Conservation (phyloP, 2,329 filamentous ascomycete species). For the Ophiobolus disseminans region DNA sequence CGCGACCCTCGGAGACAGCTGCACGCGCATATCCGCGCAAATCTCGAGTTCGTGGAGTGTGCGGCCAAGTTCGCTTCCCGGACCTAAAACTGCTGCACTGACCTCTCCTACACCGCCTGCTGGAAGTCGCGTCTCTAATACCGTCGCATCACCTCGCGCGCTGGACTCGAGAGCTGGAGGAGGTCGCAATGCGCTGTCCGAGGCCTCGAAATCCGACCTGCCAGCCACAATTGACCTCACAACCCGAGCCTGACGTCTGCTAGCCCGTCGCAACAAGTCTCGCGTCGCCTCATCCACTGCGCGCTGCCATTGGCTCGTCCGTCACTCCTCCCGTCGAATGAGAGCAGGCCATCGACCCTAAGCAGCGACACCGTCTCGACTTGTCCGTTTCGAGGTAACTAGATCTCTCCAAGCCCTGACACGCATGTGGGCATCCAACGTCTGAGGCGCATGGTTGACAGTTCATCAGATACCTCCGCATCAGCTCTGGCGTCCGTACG, state of each 20-base stretch:
- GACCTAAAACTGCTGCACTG: constrained; percentile 46
- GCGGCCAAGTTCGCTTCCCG: constrained; percentile 36
- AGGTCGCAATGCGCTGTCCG: constrained; percentile 50
- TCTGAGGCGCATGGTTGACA: constrained; percentile 31
- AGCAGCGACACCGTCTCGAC: constrained; percentile 37
- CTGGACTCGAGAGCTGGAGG: constrained; percentile 35
- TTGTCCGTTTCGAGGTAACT: constrained; percentile 44
- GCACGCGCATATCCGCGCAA: constrained; percentile 21
- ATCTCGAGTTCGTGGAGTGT: constrained; percentile 22
- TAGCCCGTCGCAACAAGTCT: constrained; percentile 41
- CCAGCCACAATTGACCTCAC: constrained; percentile 40
- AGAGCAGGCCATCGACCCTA: constrained; percentile 30
- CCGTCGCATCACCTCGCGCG: constrained; percentile 41
- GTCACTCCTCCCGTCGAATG: constrained; percentile 40
- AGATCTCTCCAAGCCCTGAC: constrained; percentile 32
- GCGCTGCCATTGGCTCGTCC: constrained; percentile 44
- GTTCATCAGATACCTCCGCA: constrained; percentile 27
- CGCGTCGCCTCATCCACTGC: constrained; percentile 39
- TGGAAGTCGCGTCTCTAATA: constrained; percentile 43
- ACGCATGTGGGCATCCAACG: constrained; percentile 23
- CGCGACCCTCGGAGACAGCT: constrained; percentile 21
- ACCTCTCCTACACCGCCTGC: constrained; percentile 50
- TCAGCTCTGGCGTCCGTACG: constrained; percentile 23
- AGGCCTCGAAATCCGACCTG: constrained; percentile 37
- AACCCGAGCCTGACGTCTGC: constrained; percentile 45